These are phyloP conservation scores for Sonneratia alba DNA, from an alignment of 345 rosid genomes.

Conservation along the genomic window DNA sequence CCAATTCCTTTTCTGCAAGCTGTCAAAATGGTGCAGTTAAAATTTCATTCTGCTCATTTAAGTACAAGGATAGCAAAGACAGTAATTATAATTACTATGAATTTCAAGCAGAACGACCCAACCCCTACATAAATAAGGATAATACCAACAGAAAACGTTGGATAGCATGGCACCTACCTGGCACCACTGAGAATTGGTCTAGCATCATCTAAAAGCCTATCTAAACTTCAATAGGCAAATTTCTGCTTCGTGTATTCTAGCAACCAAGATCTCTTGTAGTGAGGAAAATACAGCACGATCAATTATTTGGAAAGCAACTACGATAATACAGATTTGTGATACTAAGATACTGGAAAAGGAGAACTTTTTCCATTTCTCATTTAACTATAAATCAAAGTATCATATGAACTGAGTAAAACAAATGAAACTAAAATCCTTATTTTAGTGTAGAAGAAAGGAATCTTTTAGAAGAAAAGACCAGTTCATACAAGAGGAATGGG, in stretches of 20 bases:
- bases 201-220: neutral
- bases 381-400: neutral
- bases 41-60: neutral
- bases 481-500: neutral
- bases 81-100: neutral
- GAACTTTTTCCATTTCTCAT: neutral
- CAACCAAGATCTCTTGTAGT: neutral
- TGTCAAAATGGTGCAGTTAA: slow-evolving; percentile 17
- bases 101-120: neutral
- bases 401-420: neutral
- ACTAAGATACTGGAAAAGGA: neutral
- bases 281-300: neutral
- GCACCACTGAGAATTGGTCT: too few species aligned
- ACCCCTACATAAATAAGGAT: neutral
- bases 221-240: neutral
- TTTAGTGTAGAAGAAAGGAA: neutral
- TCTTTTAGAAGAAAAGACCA: neutral
- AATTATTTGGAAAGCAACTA: neutral
- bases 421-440: neutral
- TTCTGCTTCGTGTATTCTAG: neutral
- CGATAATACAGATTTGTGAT: neutral
- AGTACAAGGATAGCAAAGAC: neutral
- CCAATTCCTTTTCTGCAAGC: slow-evolving; percentile 54
- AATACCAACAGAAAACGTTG: neutral
- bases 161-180: too few species aligned